phyloP scores from a whole-genome alignment of 1,139 yeast genomes.

The Yamadazyma friedrichii region DNA sequence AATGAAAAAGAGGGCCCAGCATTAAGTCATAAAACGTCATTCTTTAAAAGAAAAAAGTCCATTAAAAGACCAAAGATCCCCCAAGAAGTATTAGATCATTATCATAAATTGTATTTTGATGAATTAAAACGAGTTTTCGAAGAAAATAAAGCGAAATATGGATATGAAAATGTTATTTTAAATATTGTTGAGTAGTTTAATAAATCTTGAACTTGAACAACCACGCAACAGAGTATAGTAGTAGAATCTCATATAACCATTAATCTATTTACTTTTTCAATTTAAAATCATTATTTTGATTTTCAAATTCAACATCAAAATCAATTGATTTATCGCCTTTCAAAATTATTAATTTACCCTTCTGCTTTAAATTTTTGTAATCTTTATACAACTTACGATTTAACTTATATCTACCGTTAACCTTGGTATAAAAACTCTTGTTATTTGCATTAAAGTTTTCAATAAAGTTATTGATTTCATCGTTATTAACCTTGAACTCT shows the following conservation, averaged over 20 bases:
- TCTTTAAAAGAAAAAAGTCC: constrained; percentile 13
- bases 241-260: not conserved
- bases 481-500: constrained; percentile 14
- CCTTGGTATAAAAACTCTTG: constrained; percentile 17
- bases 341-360: constrained; percentile 13
- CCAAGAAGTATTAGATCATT: constrained; percentile 55
- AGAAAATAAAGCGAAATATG: constrained; percentile 62
- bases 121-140: constrained; percentile 67
- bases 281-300: constrained; percentile 10
- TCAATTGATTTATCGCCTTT: constrained; percentile 10
- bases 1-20: constrained; percentile 8
- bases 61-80: constrained; percentile 30
- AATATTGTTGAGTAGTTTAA: constrained; percentile 44
- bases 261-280: constrained; percentile 8
- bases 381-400: constrained; percentile 29
- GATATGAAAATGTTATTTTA: constrained; percentile 48
- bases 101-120: constrained; percentile 70
- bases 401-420: constrained; percentile 30
- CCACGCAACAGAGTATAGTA: not conserved
- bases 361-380: constrained; percentile 22
- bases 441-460: constrained; percentile 13
- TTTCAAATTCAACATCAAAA: constrained; percentile 15
- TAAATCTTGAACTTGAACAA: not conserved
- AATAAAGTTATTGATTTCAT: constrained; percentile 14
- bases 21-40: constrained; percentile 3